These are phyloP conservation scores for Stemphylium beticola DNA, from an alignment of 2,329 filamentous ascomycete genomes.

Conservation along the genomic window DNA sequence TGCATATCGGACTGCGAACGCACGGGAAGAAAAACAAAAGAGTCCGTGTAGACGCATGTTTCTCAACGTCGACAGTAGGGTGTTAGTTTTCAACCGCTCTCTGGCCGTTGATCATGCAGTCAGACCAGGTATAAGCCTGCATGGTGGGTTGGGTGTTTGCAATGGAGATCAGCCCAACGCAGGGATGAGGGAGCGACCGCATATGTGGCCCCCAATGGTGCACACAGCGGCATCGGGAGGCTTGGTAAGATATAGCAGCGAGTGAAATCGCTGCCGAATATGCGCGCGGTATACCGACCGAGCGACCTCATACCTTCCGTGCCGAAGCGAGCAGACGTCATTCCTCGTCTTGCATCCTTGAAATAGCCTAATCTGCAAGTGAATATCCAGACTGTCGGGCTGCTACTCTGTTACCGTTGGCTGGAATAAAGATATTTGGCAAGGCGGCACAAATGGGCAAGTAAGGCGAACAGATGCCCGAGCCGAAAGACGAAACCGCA, in stretches of 20 bases:
- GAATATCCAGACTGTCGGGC: not conserved
- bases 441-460: not conserved
- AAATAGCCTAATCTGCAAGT: constrained; percentile 6
- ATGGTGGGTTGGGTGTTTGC: not conserved
- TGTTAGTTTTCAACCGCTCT: not conserved
- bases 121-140: not conserved
- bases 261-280: not conserved
- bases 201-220: constrained; percentile 5
- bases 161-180: constrained; percentile 2
- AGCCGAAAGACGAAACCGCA: not conserved
- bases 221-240: constrained; percentile 3
- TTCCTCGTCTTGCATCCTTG: not conserved
- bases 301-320: not conserved
- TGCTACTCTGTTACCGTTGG: not conserved
- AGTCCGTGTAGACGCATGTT: too few species aligned
- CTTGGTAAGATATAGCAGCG: constrained; percentile 2
- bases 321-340: constrained; percentile 4
- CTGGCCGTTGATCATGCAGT: not conserved
- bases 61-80: too few species aligned
- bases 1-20: too few species aligned
- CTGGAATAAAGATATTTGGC: not conserved
- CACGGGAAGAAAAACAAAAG: too few species aligned
- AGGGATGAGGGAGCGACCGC: constrained; percentile 1
- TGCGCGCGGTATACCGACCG: not conserved
- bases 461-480: not conserved